phyloP scores from a whole-genome alignment of 257 asterid species.

The Anisodus tanguticus region DNA sequence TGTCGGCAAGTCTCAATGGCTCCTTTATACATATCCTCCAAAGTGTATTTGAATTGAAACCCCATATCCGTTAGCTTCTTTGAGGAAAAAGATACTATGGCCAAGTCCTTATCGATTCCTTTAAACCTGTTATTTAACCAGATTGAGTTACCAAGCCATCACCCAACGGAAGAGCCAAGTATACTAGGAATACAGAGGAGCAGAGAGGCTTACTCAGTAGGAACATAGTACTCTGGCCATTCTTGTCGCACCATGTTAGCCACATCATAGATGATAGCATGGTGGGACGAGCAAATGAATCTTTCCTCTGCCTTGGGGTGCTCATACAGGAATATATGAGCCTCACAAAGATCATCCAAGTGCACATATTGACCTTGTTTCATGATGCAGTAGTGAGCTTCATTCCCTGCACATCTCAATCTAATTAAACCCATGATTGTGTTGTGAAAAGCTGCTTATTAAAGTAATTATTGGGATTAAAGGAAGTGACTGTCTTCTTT shows the following conservation, averaged over 20 bases:
- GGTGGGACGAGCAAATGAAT: conserved; percentile 84
- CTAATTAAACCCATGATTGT: not conserved
- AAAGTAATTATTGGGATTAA: not conserved
- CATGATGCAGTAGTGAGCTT: conserved; percentile 81
- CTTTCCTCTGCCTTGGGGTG: conserved; percentile 77
- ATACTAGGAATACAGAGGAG: not conserved
- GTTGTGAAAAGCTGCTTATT: not conserved
- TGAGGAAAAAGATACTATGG: conserved; percentile 71
- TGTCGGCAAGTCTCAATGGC: conserved; percentile 78
- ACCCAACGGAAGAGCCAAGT: not conserved
- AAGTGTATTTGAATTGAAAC: conserved; percentile 68
- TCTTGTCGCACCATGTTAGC: conserved; percentile 64
- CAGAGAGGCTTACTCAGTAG: conserved; percentile 59
- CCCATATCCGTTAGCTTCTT: conserved; percentile 74
- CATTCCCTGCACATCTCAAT: conserved; percentile 56
- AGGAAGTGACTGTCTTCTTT: not conserved
- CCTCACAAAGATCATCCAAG: conserved; percentile 84
- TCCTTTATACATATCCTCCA: conserved; percentile 82
- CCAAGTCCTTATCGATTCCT: conserved; percentile 73
- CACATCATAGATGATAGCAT: conserved; percentile 71
- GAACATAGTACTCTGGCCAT: conserved; percentile 90
- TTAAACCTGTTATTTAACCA: conserved; percentile 59
- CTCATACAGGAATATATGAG: conserved; percentile 88
- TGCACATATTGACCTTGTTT: conserved; percentile 91
- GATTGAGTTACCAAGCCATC: conserved; percentile 21